A percentile compares a stretch with the other conserved stretches of the same genome.
Conservation (phyloP, 129 eudicot genomes). For the Artemisia tridentata region DNA sequence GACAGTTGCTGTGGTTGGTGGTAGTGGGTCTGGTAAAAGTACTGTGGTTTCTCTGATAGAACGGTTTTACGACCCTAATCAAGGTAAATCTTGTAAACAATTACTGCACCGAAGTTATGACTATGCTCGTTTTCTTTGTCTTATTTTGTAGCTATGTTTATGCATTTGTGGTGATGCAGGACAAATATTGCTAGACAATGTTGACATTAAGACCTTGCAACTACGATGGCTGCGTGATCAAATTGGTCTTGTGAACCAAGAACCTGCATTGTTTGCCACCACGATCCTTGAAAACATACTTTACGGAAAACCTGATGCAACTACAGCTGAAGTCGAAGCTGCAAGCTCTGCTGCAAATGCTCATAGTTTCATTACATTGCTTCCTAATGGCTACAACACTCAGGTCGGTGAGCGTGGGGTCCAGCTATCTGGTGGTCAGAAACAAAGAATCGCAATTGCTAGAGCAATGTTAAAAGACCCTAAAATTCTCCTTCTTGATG, state of each 20-base stretch:
- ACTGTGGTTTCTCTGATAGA: constrained; percentile 91
- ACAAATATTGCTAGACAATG: constrained; percentile 78
- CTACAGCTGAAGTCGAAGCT: constrained; percentile 80
- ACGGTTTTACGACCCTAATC: constrained; percentile 93
- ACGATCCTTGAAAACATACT: constrained; percentile 94
- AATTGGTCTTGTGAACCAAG: constrained; percentile 95
- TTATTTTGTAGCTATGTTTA: not conserved
- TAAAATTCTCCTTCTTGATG: constrained; percentile 88
- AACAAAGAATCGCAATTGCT: constrained; percentile 94
- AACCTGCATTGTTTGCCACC: constrained; percentile 98
- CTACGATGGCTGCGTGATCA: constrained; percentile 88
- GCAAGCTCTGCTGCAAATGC: constrained; percentile 94
- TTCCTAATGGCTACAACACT: constrained; percentile 91
- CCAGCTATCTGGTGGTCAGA: constrained; percentile 96
- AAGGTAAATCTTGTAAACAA: constrained; percentile 46
- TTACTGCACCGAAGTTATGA: not conserved
- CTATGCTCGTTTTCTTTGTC: not conserved
- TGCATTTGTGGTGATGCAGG: constrained; percentile 39
- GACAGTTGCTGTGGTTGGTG: constrained; percentile 98
- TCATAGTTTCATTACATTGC: constrained; percentile 84
- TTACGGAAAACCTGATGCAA: constrained; percentile 86
- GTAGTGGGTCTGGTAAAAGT: constrained; percentile 99
- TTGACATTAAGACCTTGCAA: constrained; percentile 79
- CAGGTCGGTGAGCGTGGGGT: constrained; percentile 98
- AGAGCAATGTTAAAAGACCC: constrained; percentile 96